Conservation (phyloP, 1,139 yeast genomes). For the Geotrichum cucujoidarum region DNA sequence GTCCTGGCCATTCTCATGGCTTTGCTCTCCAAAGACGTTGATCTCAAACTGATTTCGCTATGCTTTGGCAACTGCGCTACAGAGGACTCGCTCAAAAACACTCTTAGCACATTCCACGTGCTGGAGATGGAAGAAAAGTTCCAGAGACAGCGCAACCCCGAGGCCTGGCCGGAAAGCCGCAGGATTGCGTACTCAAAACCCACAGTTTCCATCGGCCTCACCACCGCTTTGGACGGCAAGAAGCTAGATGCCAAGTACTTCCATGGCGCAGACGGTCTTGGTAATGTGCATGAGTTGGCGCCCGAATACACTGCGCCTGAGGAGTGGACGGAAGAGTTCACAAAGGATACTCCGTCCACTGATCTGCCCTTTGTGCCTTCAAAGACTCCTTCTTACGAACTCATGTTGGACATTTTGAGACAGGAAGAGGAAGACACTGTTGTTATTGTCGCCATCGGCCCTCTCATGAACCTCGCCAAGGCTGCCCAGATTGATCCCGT, state of each 20-base stretch:
- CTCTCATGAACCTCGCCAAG: slow-evolving; percentile 40
- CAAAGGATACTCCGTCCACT: slow-evolving; percentile 5
- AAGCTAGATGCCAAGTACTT: slow-evolving; percentile 39
- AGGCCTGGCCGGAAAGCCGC: slow-evolving; percentile 25
- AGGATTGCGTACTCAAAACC: slow-evolving; percentile 25
- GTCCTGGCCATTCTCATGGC: slow-evolving; percentile 40
- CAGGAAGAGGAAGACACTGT: slow-evolving; percentile 37
- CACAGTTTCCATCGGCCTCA: slow-evolving; percentile 36
- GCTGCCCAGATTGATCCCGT: slow-evolving; percentile 39
- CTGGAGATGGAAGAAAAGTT: slow-evolving; percentile 32
- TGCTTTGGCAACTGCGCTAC: slow-evolving; percentile 42
- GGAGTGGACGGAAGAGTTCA: slow-evolving; percentile 31
- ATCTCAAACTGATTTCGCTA: slow-evolving; percentile 38
- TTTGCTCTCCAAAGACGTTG: slow-evolving; percentile 32
- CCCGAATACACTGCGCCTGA: slow-evolving; percentile 37
- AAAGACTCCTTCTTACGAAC: slow-evolving; percentile 33
- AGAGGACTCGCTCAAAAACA: slow-evolving; percentile 36
- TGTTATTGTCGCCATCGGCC: slow-evolving; percentile 41
- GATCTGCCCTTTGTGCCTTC: slow-evolving; percentile 34
- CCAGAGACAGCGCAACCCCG: slow-evolving; percentile 25
- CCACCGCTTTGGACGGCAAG: slow-evolving; percentile 33
- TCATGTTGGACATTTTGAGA: slow-evolving; percentile 36
- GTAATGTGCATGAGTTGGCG: slow-evolving; percentile 36
- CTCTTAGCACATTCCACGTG: slow-evolving; percentile 37
- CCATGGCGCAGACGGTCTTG: slow-evolving; percentile 42